Evolutionary conservation across 306 rosid genomes (phyloP), one percentile per base, ranked within the genome.

Genomic region (Vachellia collinsii): DNA sequence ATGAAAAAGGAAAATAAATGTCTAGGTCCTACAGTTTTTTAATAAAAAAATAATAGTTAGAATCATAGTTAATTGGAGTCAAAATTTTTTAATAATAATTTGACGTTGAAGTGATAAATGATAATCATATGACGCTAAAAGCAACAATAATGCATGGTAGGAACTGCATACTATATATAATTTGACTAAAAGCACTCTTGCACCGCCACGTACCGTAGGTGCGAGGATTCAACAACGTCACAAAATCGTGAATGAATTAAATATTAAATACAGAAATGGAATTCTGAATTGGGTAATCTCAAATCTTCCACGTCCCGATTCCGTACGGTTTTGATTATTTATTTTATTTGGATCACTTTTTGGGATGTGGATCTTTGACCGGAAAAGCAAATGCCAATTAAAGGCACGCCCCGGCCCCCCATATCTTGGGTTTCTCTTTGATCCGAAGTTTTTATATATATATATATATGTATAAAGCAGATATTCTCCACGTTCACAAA

Each of bases 401-500:
- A 82, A 79, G 65, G 65, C 68, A 77, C 75, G 47, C 43, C 78
- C 75, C 34, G 71, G 47, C 43, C 78, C 75, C 34, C 34, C 34
- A 74, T 77, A 37, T 70, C 22, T 56, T 54, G 16, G 16, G 34
- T 1, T 38, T 54, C 65, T 29, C 39, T 80, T 69, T 47, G 41
- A 77, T 83, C 80, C 23, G 16, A 11, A n/a, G n/a, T n/a, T n/a
- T n/a, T n/a, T n/a, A n/a, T n/a, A n/a, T n/a, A n/a, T n/a, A n/a
- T n/a, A n/a, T n/a, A n/a, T n/a, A n/a, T n/a, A n/a, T n/a, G n/a
- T n/a, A 43, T 43, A 1, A 20, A 79, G 76, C 67, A 9, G 74
- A 56, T 80, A 53, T 39, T 66, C 77, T 86, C 90, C 94, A 90
- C 93, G 92, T 87, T 67, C 85, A 78, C 86, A 79, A 77, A 79